Base-by-base conservation (phyloP, 139 green algal genomes). In the Mesotaenium endlicherianum region DNA sequence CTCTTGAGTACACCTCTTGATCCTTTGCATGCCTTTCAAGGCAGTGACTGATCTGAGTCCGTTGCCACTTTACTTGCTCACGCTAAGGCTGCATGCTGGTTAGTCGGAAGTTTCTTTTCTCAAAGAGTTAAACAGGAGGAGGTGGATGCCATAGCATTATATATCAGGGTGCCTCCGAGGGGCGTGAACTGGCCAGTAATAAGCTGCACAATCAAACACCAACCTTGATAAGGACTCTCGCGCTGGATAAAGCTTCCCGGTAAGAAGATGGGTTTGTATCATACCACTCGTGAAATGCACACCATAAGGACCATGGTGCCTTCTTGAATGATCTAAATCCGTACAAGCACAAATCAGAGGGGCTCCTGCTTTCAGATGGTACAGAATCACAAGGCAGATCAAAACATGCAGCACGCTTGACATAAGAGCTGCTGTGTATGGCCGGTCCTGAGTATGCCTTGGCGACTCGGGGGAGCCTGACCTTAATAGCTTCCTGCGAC, bases 401-500 rank as follows among this genome's bases (percentile, higher is more conserved):
- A 5, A 59, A 30, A 2, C 31, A 34, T 14, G 36, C 34, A 4
- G 38, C 26, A 53, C 2, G 16, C 26, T 47, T 0, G 14, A 4
- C 2, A 69, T 14, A 16, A 76, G 16, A 76, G 1, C 26, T 2
- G 38, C 2, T 68, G 30, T 3, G 50, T 36, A 69, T n/a, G 72
- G 14, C 8, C n/a, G 72, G 30, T 70, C 17, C 34, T 40, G 5
- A n/a, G 17, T 30, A 0, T 26, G 20, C 17, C 1, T 20, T 16
- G n/a, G 3, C 31, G 11, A 80, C 36, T 70, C 4, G 16, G 3
- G 41, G 34, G 6, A 5, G 64, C 6, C 31, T 75, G 4, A 98
- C 88, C 90, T 98, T 98, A 87, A 99, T 98, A 36, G 90, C 94
- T 84, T 98, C 95, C 86, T 98, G 95, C 2, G 89, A 89, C 0